Percentiles rank a stretch among this genome's conserved stretches.
These are phyloP conservation scores for Closterium sp. DNA, from an alignment of 139 green algal genomes.

Conservation along the genomic window DNA sequence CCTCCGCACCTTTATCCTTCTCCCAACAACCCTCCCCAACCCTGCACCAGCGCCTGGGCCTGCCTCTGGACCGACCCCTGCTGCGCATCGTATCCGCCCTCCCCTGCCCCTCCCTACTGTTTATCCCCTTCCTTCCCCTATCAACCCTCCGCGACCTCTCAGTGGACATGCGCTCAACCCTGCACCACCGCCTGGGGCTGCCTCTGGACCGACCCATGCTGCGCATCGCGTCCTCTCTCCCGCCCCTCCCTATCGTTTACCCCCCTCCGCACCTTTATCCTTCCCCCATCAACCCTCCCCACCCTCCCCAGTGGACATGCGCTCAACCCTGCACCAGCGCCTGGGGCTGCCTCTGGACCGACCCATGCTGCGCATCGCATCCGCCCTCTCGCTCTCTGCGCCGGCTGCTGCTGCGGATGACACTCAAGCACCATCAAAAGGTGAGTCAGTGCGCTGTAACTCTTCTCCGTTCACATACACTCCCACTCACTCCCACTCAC, in stretches of 20 bases:
- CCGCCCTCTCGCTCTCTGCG: constrained; percentile 50
- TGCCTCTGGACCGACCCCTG: no score
- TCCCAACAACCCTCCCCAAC: not conserved
- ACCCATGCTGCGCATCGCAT: constrained; percentile 68
- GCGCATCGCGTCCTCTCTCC: constrained; percentile 61
- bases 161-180: constrained; percentile 36
- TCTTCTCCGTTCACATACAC: no score
- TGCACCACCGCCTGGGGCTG: constrained; percentile 68
- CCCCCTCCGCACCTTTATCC: no score
- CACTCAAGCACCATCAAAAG: not conserved
- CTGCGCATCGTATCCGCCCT: no score
- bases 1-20: no score
- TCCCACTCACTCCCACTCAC: not conserved
- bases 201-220: constrained; percentile 73
- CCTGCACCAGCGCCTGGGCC: not conserved
- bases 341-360: constrained; percentile 72
- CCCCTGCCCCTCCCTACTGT: no score
- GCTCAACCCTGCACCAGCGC: constrained; percentile 55
- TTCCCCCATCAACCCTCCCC: no score
- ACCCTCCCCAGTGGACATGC: constrained; percentile 45
- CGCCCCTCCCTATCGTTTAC: no score
- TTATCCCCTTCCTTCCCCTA: no score
- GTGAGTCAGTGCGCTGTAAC: no score
- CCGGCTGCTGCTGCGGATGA: not conserved
- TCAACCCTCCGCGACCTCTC: not conserved